Evolutionary conservation across 108 stramenopile genomes (phyloP), one percentile per base, ranked within the genome.

Genomic region (Cylindrotheca closterium): DNA sequence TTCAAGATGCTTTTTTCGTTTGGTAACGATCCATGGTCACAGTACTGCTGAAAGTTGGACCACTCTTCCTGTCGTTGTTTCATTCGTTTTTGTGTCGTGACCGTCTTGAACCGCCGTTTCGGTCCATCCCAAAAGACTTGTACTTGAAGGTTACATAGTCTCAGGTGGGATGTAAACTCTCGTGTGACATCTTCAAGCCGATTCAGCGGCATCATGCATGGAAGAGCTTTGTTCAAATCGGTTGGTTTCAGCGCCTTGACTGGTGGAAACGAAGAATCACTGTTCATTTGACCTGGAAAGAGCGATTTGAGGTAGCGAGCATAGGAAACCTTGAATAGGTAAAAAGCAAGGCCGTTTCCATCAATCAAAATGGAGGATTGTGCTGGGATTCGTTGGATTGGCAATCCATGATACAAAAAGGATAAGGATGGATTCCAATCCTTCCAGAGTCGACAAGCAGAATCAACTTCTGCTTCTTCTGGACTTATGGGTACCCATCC

Each of bases 71-170:
- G 34, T 5, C 75, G 56, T n/a, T 53, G 19, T 29, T 45, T 47
- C n/a, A n/a, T 24, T n/a, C 84, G 75, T 28, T 60, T 46, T 3
- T 46, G 25, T 15, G 19, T 47, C 3, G 72, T 79, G 0, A 23
- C 46, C 4, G 57, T 45, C 53, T 89, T 86, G 79, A 68, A 48
- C 15, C 73, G 75, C 22, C 70, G 60, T 19, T 23, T 7, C 1
- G 60, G 68, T 5, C 88, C 88, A 47, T 89, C 88, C 65, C 85
- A 89, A 24, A 60, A 86, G 23, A 83, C 68, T 33, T 46, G 12
- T 1, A 81, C 49, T 4, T 65, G 19, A 45, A 81, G 15, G 24
- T 75, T 69, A 33, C 59, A 66, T 25, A 65, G 33, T 4, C 26
- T 60, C 22, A 89, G 49, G 18, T 45, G 47, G 15, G 45, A 37